Conservation (phyloP, 1,284 basidiomycete species). For the Ceratobasidium theobromae region DNA sequence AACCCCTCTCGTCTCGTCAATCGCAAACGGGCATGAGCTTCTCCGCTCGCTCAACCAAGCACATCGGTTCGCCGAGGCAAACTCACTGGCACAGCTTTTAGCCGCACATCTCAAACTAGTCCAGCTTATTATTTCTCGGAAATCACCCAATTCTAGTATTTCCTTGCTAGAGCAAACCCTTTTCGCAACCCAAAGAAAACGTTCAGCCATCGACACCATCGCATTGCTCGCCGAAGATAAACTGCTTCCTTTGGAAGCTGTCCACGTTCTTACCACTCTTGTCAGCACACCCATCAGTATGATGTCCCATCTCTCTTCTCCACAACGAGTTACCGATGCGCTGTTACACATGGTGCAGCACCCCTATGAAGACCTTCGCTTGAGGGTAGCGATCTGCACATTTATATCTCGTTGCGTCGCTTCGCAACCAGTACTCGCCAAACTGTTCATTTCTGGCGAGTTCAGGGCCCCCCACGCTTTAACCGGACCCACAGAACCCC, state of each 20-base stretch:
- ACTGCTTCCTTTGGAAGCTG: constrained; percentile 62
- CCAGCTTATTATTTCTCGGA: constrained; percentile 62
- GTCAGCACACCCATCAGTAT: constrained; percentile 62
- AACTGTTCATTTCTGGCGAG: constrained; percentile 74
- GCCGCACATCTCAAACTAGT: constrained; percentile 64
- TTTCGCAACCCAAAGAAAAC: constrained; percentile 58
- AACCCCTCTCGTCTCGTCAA: constrained; percentile 68
- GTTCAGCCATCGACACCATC: constrained; percentile 63
- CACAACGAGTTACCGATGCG: constrained; percentile 63
- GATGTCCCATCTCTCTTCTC: constrained; percentile 68
- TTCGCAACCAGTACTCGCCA: constrained; percentile 84
- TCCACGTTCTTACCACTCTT: constrained; percentile 66
- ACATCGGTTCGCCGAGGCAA: constrained; percentile 67
- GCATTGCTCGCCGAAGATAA: constrained; percentile 61
- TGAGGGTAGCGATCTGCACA: constrained; percentile 78
- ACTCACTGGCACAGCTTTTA: constrained; percentile 66
- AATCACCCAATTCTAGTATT: constrained; percentile 50
- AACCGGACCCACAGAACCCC: constrained; percentile 33
- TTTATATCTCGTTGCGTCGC: constrained; percentile 81
- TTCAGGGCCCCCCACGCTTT: constrained; percentile 44
- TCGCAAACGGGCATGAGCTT: constrained; percentile 62
- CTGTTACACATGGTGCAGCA: constrained; percentile 67
- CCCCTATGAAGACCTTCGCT: constrained; percentile 63
- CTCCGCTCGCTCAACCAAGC: constrained; percentile 61
- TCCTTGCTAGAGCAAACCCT: constrained; percentile 74